phyloP scores from a whole-genome alignment of 495 filamentous ascomycete species.

The Xylaria telfairii region DNA sequence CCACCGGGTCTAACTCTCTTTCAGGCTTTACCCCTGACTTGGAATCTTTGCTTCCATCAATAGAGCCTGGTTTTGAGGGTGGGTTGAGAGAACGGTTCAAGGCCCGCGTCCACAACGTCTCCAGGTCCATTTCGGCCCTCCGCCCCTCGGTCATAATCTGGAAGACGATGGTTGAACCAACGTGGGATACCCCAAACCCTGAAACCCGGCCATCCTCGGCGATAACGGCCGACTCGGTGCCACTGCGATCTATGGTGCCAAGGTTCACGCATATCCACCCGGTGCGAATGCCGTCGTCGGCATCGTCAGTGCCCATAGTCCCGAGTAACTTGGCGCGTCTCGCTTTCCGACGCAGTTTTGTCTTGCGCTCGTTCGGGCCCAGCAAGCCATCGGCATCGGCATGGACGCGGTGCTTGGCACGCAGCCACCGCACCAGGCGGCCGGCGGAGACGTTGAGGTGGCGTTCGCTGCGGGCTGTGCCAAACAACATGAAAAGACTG shows the following conservation, averaged over 20 bases:
- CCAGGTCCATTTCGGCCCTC: constrained; percentile 81
- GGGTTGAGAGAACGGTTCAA: constrained; percentile 48
- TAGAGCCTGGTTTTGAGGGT: constrained; percentile 37
- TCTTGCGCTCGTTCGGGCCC: constrained; percentile 88
- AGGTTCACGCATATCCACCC: constrained; percentile 97
- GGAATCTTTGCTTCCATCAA: constrained; percentile 30
- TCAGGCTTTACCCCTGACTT: constrained; percentile 30
- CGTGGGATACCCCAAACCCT: constrained; percentile 76
- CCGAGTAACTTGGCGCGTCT: constrained; percentile 78
- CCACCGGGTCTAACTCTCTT: constrained; percentile 34
- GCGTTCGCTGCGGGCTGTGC: constrained; percentile 90
- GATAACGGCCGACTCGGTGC: constrained; percentile 48
- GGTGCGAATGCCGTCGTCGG: constrained; percentile 82
- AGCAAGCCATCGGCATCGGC: constrained; percentile 87
- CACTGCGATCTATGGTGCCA: constrained; percentile 65
- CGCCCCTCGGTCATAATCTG: constrained; percentile 91
- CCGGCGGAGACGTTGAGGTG: constrained; percentile 94
- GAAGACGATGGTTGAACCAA: constrained; percentile 70
- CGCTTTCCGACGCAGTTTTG: constrained; percentile 79
- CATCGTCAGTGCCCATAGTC: constrained; percentile 50
- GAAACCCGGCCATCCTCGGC: constrained; percentile 57
- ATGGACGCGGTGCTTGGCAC: constrained; percentile 69
- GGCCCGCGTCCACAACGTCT: constrained; percentile 73
- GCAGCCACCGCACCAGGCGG: constrained; percentile 83
- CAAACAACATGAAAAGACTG: constrained; percentile 89